Base-by-base conservation (phyloP, 139 green algal species). In the Closterium sp. region DNA sequence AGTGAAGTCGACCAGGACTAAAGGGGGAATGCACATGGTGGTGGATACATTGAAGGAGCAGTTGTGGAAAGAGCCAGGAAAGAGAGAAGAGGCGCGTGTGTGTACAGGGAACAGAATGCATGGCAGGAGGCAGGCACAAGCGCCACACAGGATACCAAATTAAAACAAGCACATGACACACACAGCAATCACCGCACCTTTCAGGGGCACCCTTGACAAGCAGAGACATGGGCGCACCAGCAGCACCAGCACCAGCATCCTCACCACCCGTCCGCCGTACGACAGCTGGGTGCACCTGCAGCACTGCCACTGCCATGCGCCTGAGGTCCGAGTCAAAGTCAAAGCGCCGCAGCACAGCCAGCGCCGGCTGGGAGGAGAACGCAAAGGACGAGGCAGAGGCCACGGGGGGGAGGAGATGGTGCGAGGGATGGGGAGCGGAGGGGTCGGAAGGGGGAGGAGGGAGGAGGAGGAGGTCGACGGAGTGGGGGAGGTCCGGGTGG, bases 311-410 rank as follows among this genome's bases (percentile, higher is more conserved):
- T 21, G 45, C 90, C 90, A 92, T 92, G 21, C 45, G 31, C 70
- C 90, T 50, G 24, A 92, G 22, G n/a, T 92, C 90, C 10, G 62
- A 90, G 70, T 92, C 90, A 38, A 92, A 92, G 70, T 92, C 90
- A 29, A 92, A 92, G n/a, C 90, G 62, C 70, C 90, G 90, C 70
- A 92, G 70, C 32, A 92, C 86, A 84, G 90, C 90, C 62, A 92
- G 70, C n/a, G 29, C 73, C 34, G 89, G 30, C 29, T 38, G 89
- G 10, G 62, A 79, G 19, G 62, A 79, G 62, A 79, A 79, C 17
- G 27, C 62, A 79, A 79, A 79, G 62, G 62, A 79, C 62, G 62
- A 22, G 62, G 62, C 17, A 24, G 62, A 79, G 62, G 62, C 62
- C 62, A 79, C 62, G 17, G 62, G 62, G 62, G 62, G 62, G 62